Conservation (phyloP, 2,329 filamentous ascomycete genomes). For the Podosphaera aphanis region DNA sequence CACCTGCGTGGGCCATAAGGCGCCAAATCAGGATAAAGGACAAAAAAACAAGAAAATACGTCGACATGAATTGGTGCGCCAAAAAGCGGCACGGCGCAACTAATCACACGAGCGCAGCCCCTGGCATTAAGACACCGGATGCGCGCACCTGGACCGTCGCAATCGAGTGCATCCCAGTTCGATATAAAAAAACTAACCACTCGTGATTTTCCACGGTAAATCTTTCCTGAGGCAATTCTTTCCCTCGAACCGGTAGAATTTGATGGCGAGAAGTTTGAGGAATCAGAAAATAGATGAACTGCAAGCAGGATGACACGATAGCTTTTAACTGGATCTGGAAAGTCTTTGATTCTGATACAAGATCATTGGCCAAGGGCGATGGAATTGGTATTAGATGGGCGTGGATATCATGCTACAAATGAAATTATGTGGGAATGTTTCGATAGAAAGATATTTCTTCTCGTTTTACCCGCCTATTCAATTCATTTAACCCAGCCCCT, state of each 20-base stretch:
- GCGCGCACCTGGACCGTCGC: not conserved
- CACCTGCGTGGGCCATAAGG: too few relatives aligned
- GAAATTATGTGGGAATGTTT: not conserved
- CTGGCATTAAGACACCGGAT: not conserved
- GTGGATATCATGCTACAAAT: not conserved
- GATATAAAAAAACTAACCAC: not conserved
- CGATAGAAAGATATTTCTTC: not conserved
- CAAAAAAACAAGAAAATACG: too few relatives aligned
- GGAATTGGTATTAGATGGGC: not conserved
- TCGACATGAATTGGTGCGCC: too few relatives aligned
- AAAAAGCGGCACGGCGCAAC: too few relatives aligned
- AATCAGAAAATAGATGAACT: not conserved
- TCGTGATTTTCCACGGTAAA: not conserved
- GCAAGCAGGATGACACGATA: not conserved
- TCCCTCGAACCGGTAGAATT: not conserved
- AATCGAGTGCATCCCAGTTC: not conserved
- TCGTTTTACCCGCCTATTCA: slow-evolving; percentile 7
- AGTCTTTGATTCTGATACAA: not conserved
- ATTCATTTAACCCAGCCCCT: slow-evolving; percentile 12
- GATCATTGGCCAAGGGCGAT: not conserved
- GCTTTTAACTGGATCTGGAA: not conserved
- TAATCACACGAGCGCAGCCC: too few relatives aligned
- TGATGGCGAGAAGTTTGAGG: not conserved
- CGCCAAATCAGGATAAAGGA: too few relatives aligned
- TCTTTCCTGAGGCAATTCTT: not conserved